phyloP scores from a whole-genome alignment of 805 yeast genomes.

The Candida ponderosae region DNA sequence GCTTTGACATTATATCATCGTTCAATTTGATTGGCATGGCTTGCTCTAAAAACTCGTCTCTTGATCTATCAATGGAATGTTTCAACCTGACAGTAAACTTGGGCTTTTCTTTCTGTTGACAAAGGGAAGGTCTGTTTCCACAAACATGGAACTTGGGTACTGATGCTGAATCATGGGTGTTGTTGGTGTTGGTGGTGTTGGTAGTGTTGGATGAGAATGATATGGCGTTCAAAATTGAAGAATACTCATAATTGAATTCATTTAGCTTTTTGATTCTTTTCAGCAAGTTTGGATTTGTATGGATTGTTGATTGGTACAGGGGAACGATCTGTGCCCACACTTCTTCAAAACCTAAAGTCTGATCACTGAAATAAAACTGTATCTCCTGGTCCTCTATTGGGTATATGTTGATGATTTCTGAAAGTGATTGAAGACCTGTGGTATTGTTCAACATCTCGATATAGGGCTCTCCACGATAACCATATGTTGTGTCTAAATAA shows the following conservation, averaged over 20 bases:
- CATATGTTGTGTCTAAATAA: constrained; percentile 50
- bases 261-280: constrained; percentile 14
- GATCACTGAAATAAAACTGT: constrained; percentile 32
- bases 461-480: constrained; percentile 40
- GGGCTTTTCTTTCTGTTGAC: neutral
- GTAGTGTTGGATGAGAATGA: neutral
- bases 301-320: constrained; percentile 19
- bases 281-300: constrained; percentile 20
- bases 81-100: constrained; percentile 21
- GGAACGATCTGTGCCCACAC: constrained; percentile 34
- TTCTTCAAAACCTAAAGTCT: constrained; percentile 44
- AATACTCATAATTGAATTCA: neutral
- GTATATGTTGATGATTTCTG: constrained; percentile 29
- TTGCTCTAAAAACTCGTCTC: constrained; percentile 1
- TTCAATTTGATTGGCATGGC: constrained; percentile 3
- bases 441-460: constrained; percentile 34
- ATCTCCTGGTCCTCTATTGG: constrained; percentile 27
- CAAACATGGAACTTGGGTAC: constrained; percentile 9
- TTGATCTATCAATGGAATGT: constrained; percentile 30
- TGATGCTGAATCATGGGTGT: too few species aligned
- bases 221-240: neutral
- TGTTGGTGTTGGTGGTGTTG: too few species aligned
- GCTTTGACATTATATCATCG: too few species aligned
- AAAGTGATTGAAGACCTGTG: constrained; percentile 30
- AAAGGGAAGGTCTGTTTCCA: constrained; percentile 6